These are phyloP conservation scores for Alternaria burnsii DNA, from an alignment of 2,329 filamentous ascomycete genomes.

Conservation along the genomic window DNA sequence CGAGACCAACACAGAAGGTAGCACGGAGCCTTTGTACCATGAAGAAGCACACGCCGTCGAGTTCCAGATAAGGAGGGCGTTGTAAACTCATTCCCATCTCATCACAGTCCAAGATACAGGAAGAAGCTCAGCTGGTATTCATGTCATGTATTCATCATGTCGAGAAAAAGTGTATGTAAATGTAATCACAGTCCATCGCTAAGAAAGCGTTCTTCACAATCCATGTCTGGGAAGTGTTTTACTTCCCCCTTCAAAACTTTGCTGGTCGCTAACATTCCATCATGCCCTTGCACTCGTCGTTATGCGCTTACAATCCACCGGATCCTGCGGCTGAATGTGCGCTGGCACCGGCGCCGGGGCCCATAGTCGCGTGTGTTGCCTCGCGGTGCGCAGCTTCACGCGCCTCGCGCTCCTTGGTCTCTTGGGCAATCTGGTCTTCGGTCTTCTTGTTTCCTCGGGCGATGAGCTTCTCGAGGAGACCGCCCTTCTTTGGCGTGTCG, in stretches of 20 bases:
- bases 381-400: slow-evolving; percentile 19
- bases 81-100: not conserved
- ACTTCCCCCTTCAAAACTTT: not conserved
- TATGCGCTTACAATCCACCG: slow-evolving; percentile 16
- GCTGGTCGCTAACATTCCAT: not conserved
- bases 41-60: too few species aligned
- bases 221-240: not conserved
- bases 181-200: slow-evolving; percentile 10
- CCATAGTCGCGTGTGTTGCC: slow-evolving; percentile 22
- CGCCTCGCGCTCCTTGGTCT: slow-evolving; percentile 35
- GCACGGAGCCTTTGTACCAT: too few species aligned
- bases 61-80: not conserved
- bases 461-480: slow-evolving; percentile 45
- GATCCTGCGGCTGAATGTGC: slow-evolving; percentile 27
- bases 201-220: slow-evolving; percentile 10
- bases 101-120: not conserved
- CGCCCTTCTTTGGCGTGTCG: slow-evolving; percentile 43
- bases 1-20: too few species aligned
- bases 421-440: slow-evolving; percentile 43
- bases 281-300: not conserved
- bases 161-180: slow-evolving; percentile 7
- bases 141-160: slow-evolving; percentile 14
- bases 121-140: not conserved
- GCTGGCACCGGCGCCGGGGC: slow-evolving; percentile 26
- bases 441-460: slow-evolving; percentile 47